These are phyloP conservation scores for Fusarium luffae DNA, from an alignment of 2,329 filamentous ascomycete species.

Conservation along the genomic window DNA sequence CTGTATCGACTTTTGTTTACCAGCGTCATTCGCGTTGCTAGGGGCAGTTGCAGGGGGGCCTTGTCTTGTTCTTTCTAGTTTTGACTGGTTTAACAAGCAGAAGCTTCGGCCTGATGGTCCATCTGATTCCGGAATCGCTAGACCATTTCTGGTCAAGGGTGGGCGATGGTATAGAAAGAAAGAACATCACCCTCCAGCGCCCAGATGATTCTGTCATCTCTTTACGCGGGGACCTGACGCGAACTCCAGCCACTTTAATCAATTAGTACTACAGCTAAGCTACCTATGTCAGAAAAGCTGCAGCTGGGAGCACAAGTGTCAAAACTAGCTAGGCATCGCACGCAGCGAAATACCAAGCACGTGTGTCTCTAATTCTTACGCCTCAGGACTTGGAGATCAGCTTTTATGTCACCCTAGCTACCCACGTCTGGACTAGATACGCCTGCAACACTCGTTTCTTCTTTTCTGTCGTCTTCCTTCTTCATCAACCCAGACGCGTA, in stretches of 20 bases:
- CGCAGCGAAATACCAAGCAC: neutral
- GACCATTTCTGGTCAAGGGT: neutral
- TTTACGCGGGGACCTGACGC: slow-evolving; percentile 12
- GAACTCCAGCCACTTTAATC: slow-evolving; percentile 35
- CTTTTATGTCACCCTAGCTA: neutral
- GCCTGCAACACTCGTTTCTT: slow-evolving; percentile 15
- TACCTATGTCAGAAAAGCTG: neutral
- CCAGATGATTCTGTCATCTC: slow-evolving; percentile 23
- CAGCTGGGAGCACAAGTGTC: neutral
- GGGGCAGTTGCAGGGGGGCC: slow-evolving; percentile 46
- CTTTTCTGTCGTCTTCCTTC: slow-evolving; percentile 15
- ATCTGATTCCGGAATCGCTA: neutral
- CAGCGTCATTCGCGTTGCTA: slow-evolving; percentile 49
- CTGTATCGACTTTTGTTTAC: slow-evolving; percentile 50
- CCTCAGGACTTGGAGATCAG: neutral
- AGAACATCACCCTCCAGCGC: neutral
- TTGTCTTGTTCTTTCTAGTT: slow-evolving; percentile 17
- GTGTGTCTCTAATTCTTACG: neutral
- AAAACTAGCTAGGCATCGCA: neutral
- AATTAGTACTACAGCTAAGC: slow-evolving; percentile 5
- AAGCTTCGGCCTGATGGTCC: slow-evolving; percentile 36
- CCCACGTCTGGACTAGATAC: neutral
- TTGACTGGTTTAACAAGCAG: slow-evolving; percentile 20
- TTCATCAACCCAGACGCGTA: slow-evolving; percentile 9
- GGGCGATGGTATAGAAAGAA: slow-evolving; percentile 15